Percentiles rank a stretch among this genome's conserved stretches.
Evolutionary conservation across 768 basidiomycete species (phyloP).

Genomic region (Suillus tomentosus): DNA sequence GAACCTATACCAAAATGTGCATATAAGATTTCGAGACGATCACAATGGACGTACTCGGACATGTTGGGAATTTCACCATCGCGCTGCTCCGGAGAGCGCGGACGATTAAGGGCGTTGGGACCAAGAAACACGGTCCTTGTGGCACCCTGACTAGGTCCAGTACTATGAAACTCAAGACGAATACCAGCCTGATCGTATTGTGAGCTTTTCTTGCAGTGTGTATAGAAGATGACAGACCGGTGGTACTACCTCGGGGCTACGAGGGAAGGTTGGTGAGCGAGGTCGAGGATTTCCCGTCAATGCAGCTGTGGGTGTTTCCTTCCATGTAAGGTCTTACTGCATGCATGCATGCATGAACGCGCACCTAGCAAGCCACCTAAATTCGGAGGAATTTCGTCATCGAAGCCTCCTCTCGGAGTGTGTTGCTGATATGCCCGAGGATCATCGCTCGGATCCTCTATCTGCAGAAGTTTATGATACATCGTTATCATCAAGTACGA

Average conservation of each 20-base stretch:
- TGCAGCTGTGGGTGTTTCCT: constrained; percentile 5
- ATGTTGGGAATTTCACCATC: constrained; percentile 41
- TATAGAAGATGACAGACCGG: constrained; percentile 16
- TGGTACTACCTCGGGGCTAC: constrained; percentile 17
- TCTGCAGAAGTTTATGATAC: constrained; percentile 41
- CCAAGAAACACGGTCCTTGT: constrained; percentile 40
- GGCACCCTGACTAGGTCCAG: constrained; percentile 23
- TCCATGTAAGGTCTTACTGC: background rate
- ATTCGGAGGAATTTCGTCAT: constrained; percentile 30
- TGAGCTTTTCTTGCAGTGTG: constrained; percentile 1
- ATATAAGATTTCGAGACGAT: constrained; percentile 1
- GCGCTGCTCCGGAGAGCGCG: constrained; percentile 26
- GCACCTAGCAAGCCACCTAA: constrained; percentile 11
- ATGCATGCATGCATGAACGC: background rate
- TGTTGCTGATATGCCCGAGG: constrained; percentile 64
- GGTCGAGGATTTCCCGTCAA: constrained; percentile 12
- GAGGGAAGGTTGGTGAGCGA: constrained; percentile 21
- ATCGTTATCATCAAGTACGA: background rate
- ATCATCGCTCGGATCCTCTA: constrained; percentile 75
- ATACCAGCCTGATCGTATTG: constrained; percentile 26
- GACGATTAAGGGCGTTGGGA: constrained; percentile 28
- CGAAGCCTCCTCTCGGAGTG: constrained; percentile 29
- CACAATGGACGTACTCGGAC: constrained; percentile 48
- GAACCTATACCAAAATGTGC: constrained; percentile 31
- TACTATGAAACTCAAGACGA: constrained; percentile 39